Conservation (phyloP, 2,329 filamentous ascomycete genomes). For the Aspergillus aculeatinus region DNA sequence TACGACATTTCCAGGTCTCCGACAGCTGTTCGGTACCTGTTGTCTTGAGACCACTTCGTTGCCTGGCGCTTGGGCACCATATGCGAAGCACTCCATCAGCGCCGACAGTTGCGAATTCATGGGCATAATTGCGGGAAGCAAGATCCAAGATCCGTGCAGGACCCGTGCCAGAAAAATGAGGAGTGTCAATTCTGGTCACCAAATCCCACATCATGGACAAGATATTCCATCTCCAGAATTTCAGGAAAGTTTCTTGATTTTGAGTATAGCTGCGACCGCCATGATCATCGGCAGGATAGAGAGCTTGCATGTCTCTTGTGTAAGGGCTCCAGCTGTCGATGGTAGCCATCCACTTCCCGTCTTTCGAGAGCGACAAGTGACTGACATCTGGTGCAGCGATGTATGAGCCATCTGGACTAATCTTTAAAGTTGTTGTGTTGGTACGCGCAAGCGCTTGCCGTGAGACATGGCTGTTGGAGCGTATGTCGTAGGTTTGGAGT, state of each 20-base stretch:
- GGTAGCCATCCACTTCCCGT: constrained; percentile 88
- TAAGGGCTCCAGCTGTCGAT: constrained; percentile 88
- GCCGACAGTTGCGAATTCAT: constrained; percentile 81
- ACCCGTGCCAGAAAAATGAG: constrained; percentile 62
- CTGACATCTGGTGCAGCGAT: constrained; percentile 77
- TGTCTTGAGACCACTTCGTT: constrained; percentile 65
- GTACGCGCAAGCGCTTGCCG: constrained; percentile 87
- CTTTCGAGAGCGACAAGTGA: constrained; percentile 70
- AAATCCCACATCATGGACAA: constrained; percentile 65
- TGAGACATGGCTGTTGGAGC: constrained; percentile 71
- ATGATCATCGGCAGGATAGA: constrained; percentile 45
- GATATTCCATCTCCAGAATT: constrained; percentile 77
- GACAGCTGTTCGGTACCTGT: constrained; percentile 51
- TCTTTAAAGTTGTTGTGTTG: constrained; percentile 77
- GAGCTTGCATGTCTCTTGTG: constrained; percentile 62
- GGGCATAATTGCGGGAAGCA: constrained; percentile 64
- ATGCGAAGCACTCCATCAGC: constrained; percentile 74
- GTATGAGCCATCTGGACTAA: constrained; percentile 67
- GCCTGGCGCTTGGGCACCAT: constrained; percentile 74
- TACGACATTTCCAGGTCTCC: constrained; percentile 72
- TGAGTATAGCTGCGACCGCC: constrained; percentile 45
- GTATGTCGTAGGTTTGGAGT: constrained; percentile 85
- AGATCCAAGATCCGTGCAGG: constrained; percentile 68
- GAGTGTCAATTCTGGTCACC: constrained; percentile 77
- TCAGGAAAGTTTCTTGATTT: constrained; percentile 73